phyloP scores from a whole-genome alignment of 805 yeast genomes.

The Metschnikowia chrysomelidarum region DNA sequence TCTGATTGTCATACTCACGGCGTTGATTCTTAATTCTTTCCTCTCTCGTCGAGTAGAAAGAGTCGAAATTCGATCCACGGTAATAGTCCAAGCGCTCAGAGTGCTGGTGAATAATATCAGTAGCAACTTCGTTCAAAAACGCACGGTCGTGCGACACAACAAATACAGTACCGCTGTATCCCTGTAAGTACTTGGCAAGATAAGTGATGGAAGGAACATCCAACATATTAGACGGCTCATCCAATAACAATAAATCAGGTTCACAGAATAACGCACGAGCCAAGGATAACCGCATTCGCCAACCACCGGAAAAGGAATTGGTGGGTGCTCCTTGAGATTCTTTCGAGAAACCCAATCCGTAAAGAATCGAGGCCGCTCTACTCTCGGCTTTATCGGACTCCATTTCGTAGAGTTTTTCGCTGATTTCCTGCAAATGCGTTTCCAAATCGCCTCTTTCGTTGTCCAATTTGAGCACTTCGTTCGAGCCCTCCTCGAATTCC shows the following conservation, averaged over 20 bases:
- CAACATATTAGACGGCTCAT: constrained; percentile 99
- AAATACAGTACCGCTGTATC: constrained; percentile 87
- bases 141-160: constrained; percentile 98
- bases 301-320: constrained; percentile 97
- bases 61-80: constrained; percentile 89
- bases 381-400: constrained; percentile 98
- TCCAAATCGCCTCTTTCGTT: constrained; percentile 88
- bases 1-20: constrained; percentile 95
- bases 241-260: constrained; percentile 88
- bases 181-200: constrained; percentile 83
- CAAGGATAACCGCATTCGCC: constrained; percentile 99
- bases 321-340: constrained; percentile 84
- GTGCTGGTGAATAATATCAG: constrained; percentile 97
- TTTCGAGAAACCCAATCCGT: constrained; percentile 89
- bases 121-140: constrained; percentile 95
- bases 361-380: constrained; percentile 90
- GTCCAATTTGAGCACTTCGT: constrained; percentile 76
- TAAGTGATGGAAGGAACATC: constrained; percentile 98
- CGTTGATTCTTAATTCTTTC: constrained; percentile 91
- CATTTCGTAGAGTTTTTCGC: constrained; percentile 83
- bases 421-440: constrained; percentile 71
- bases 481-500: constrained; percentile 69
- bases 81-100: constrained; percentile 96
- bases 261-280: constrained; percentile 97
- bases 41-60: constrained; percentile 89